Base-by-base conservation (phyloP, 1,284 basidiomycete genomes). In the Pseudozyma tsukubaensis region DNA sequence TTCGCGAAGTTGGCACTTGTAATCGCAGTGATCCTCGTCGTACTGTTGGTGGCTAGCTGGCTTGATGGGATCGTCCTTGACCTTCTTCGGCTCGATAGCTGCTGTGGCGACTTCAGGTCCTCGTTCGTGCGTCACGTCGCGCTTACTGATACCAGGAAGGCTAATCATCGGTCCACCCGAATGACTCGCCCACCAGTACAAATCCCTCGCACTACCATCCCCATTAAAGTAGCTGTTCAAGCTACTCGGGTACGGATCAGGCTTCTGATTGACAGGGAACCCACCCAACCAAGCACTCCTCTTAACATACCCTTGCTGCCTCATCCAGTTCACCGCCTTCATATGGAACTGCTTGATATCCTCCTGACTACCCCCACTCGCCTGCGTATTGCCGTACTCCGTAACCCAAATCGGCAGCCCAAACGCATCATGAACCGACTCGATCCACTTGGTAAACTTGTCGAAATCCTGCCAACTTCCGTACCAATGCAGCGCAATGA, bases 401-500 rank as follows among this genome's bases (percentile, higher is more conserved):
- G 81, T 81, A 18, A 84, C 19, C 83, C 83, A 84, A 48, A 84
- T 67, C 4, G 63, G 65, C 21, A 73, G 36, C 1, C 50, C 45
- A 55, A 60, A 80, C 13, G 50, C 62, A 3, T 76, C 48, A 64
- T 80, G 67, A 8, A 82, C 74, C 18, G 52, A 59, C 37, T 58
- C 36, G 44, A 83, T 60, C 75, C 73, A 83, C 10, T 56, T 55
- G 39, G 72, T 78, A 32, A 83, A 70, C 40, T 72, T 67, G 63
- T 70, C 75, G 18, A 80, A 59, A 51, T 83, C 79, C 12, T 60
- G 49, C 56, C 63, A 72, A 16, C 68, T 64, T 9, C 82, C 82
- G 63, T 84, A 84, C 79, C 81, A 84, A 71, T 84, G 83, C n/a
- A 82, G 40, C 3, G 83, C 78, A 18, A 80, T 70, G 51, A 83